Evolutionary conservation across 306 rosid species (phyloP), one percentile per base, ranked within the genome.

Genomic region (Prunus kanzakura): DNA sequence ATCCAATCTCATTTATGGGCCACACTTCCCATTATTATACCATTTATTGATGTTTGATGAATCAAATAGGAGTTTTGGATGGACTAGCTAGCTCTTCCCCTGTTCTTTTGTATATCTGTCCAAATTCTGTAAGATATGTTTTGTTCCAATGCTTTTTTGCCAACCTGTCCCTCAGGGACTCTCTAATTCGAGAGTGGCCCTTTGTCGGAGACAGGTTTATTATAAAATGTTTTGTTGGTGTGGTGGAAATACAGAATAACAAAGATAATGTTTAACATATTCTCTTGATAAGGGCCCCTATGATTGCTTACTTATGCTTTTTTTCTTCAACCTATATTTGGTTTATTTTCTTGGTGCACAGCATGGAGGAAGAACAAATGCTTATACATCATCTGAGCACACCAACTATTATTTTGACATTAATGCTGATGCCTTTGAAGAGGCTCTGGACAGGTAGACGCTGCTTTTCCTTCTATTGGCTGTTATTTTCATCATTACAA

Each of bases 361-460:
- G 98, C 97, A 92, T 72, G 98, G 98, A 29, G 97, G 98, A 81
- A 79, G 86, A 73, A 90, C 91, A 78, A 92, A 92, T 82, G 97
- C 98, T 74, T 95, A 85, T 80, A 95, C 97, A 72, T 16, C 83
- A 41, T 64, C 87, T 22, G 97, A 90, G 81, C 65, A 81, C 71
- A 92, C 98, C 84, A 95, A 92, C 89, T 92, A 85, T 79, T 55
- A 15, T 76, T 92, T 95, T 86, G 97, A 95, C 55, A 89, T 92
- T 73, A 95, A 90, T 77, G 73, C 80, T 1, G 97, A 92, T 82
- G 88, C 89, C 82, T 95, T 95, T 88, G 96, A 86, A 71, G 97
- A 95, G 90, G 98, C 97, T 71, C 81, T 95, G 84, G 98, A 95
- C 79, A 92, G 98, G 98, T 92, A 66, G 49, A 67, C 83, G 73